A percentile compares a stretch with the other conserved stretches of the same genome.
These are phyloP conservation scores for Quercus glauca DNA, from an alignment of 306 rosid species.

Conservation along the genomic window DNA sequence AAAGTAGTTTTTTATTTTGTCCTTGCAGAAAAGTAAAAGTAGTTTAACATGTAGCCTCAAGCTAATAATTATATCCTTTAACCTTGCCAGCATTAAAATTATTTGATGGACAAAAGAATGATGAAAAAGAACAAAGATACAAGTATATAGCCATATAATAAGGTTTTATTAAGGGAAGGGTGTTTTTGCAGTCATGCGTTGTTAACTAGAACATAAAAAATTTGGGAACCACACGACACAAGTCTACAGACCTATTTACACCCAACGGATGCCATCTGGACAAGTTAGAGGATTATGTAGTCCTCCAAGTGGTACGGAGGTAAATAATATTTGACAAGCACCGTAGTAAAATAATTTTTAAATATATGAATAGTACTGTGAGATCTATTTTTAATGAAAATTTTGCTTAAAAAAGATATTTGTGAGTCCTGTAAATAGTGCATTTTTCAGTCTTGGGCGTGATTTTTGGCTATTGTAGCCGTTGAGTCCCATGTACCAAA, in stretches of 20 bases:
- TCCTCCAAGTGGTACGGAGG: slow-evolving; percentile 30
- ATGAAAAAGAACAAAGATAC: background rate
- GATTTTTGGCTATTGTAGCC: too few species aligned
- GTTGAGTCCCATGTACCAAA: too few species aligned
- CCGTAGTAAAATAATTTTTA: too few species aligned
- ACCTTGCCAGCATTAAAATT: background rate
- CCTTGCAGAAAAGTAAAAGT: background rate
- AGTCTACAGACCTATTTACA: background rate
- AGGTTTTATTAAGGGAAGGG: too few species aligned
- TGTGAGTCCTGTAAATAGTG: too few species aligned
- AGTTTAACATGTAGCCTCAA: background rate
- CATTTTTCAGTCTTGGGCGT: too few species aligned
- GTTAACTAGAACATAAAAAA: background rate
- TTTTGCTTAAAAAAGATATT: too few species aligned
- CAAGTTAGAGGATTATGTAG: slow-evolving; percentile 9
- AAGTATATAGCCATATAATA: too few species aligned
- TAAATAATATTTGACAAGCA: background rate
- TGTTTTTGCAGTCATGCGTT: background rate
- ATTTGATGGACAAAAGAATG: too few species aligned
- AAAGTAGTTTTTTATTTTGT: too few species aligned
- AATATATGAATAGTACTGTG: too few species aligned
- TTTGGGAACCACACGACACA: slow-evolving; percentile 37
- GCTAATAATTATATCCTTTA: background rate
- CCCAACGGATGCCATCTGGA: slow-evolving; percentile 32
- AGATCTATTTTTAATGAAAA: too few species aligned